Evolutionary conservation across 495 filamentous ascomycete genomes (phyloP).

Genomic region (Lasiosphaeria ovina): DNA sequence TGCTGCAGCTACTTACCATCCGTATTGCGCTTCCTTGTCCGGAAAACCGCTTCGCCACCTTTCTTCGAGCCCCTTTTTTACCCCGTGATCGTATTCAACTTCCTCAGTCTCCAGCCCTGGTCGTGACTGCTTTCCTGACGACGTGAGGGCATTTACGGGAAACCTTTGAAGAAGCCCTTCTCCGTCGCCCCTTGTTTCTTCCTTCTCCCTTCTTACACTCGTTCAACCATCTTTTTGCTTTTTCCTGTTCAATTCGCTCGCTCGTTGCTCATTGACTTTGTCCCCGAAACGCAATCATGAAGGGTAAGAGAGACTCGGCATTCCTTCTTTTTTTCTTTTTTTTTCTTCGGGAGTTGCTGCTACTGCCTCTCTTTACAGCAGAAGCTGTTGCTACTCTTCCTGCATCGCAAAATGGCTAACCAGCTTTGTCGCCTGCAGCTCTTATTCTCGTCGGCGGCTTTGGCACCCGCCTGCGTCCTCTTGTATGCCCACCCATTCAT

Average conservation of each 20-base stretch:
- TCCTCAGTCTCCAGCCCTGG: background rate
- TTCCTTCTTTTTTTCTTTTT: too few relatives aligned
- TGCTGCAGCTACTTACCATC: too few relatives aligned
- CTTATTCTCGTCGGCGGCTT: slow-evolving; percentile 99
- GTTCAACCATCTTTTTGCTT: slow-evolving; percentile 20
- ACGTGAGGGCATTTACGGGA: background rate
- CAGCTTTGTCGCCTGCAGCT: slow-evolving; percentile 52
- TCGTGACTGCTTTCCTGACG: background rate
- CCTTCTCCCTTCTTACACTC: slow-evolving; percentile 35
- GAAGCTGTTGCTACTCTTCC: background rate
- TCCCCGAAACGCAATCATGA: slow-evolving; percentile 39
- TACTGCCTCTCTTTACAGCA: background rate
- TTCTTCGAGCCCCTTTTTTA: background rate
- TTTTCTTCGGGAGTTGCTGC: background rate
- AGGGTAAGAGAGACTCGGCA: slow-evolving; percentile 43
- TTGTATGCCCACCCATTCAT: slow-evolving; percentile 63
- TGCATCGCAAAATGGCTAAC: slow-evolving; percentile 28
- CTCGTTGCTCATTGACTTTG: slow-evolving; percentile 17
- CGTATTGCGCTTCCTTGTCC: too few relatives aligned
- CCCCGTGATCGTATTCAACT: background rate
- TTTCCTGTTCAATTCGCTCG: slow-evolving; percentile 19
- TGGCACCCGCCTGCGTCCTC: slow-evolving; percentile 93
- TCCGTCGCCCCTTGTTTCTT: slow-evolving; percentile 3
- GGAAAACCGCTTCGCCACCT: background rate
- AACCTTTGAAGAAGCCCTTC: background rate